These are phyloP conservation scores for Suillus paluster DNA, from an alignment of 768 basidiomycete species.

Conservation along the genomic window DNA sequence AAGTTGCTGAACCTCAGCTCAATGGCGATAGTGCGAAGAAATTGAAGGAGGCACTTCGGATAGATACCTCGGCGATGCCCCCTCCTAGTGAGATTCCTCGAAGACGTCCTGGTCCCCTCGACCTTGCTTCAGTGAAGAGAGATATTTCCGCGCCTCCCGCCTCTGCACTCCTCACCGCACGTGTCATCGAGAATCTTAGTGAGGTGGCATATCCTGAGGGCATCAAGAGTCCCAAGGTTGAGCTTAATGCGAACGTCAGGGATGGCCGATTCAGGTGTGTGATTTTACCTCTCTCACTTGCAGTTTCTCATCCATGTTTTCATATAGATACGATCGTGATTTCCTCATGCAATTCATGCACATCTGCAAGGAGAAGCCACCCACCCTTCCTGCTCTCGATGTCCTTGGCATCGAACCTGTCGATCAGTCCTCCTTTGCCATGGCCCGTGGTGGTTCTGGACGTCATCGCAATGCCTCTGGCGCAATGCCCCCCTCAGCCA, in stretches of 20 bases:
- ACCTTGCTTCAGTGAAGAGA: conserved; percentile 60
- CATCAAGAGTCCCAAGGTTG: conserved; percentile 78
- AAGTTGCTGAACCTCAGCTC: conserved; percentile 28
- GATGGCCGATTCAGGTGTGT: conserved; percentile 86
- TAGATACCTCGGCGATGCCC: conserved; percentile 58
- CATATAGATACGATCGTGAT: conserved; percentile 87
- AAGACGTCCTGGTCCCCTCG: conserved; percentile 73
- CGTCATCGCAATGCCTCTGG: conserved; percentile 55
- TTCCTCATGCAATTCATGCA: conserved; percentile 97
- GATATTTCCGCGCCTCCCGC: conserved; percentile 35
- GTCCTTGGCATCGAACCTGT: conserved; percentile 88
- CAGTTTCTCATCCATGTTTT: background rate
- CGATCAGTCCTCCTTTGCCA: conserved; percentile 52
- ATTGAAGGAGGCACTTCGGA: conserved; percentile 60
- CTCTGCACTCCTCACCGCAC: conserved; percentile 79
- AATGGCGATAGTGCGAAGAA: conserved; percentile 49
- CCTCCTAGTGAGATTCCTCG: conserved; percentile 42
- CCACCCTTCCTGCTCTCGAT: conserved; percentile 84
- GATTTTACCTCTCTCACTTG: background rate
- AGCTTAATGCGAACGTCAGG: conserved; percentile 82
- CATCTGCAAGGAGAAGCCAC: conserved; percentile 95
- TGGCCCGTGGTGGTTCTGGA: conserved; percentile 68
- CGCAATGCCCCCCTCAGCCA: conserved; percentile 44
- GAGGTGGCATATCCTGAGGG: conserved; percentile 82
- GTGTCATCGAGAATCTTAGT: conserved; percentile 81